phyloP scores from a whole-genome alignment of 2,329 filamentous ascomycete genomes.

The Zalaria obscura region DNA sequence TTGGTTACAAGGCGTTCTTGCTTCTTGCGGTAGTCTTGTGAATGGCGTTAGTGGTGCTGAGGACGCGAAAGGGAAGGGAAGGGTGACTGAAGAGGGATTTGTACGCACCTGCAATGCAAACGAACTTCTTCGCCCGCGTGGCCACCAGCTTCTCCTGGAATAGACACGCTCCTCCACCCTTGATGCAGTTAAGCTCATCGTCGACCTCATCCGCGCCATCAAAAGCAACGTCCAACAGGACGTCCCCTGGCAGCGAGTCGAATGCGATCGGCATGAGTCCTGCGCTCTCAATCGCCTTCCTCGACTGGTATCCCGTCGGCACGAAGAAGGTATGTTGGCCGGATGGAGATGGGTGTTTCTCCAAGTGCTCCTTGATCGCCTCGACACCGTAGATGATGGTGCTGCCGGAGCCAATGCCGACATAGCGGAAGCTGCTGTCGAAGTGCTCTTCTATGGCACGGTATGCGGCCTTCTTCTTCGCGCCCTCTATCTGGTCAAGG shows the following conservation, averaged over 20 bases:
- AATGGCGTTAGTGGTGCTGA: not conserved
- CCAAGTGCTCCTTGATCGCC: constrained; percentile 52
- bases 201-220: constrained; percentile 97
- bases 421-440: constrained; percentile 36
- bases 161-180: constrained; percentile 91
- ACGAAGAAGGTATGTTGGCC: constrained; percentile 66
- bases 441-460: constrained; percentile 64
- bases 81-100: not conserved
- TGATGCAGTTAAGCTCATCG: constrained; percentile 88
- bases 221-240: constrained; percentile 74
- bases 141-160: constrained; percentile 97
- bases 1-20: constrained; percentile 56
- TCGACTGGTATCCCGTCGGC: constrained; percentile 83
- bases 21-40: constrained; percentile 77
- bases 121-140: constrained; percentile 66
- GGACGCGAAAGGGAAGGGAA: not conserved
- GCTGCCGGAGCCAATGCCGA: constrained; percentile 71
- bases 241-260: constrained; percentile 52
- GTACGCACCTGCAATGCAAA: constrained; percentile 64
- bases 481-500: constrained; percentile 41
- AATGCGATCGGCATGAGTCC: constrained; percentile 66
- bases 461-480: constrained; percentile 62
- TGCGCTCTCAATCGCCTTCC: constrained; percentile 68
- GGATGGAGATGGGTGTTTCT: constrained; percentile 14
- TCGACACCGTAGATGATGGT: constrained; percentile 78